phyloP scores from a whole-genome alignment of 2,329 filamentous ascomycete species.

The Claviceps fusiformis region DNA sequence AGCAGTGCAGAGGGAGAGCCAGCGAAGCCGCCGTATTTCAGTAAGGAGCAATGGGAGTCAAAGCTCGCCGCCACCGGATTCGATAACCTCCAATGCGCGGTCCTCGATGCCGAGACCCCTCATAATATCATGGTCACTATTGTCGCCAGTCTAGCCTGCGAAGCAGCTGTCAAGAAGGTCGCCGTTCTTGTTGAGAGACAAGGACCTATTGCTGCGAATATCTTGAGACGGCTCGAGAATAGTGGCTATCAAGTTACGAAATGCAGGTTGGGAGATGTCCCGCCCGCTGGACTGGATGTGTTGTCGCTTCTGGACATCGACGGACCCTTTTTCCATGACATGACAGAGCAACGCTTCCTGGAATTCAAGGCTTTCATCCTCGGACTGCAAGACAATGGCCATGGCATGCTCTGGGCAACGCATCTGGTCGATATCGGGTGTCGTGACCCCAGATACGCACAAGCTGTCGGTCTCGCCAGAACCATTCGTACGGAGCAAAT shows the following conservation, averaged over 20 bases:
- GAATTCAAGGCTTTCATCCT: constrained; percentile 4
- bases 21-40: background rate
- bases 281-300: background rate
- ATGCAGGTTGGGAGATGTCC: background rate
- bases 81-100: background rate
- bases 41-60: background rate
- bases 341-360: constrained; percentile 1
- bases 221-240: background rate
- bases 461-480: constrained; percentile 13
- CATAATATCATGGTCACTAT: background rate
- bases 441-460: constrained; percentile 14
- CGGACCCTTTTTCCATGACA: constrained; percentile 7
- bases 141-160: background rate
- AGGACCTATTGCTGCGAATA: background rate
- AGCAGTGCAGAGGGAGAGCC: background rate
- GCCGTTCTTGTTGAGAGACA: background rate
- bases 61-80: background rate
- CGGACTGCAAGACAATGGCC: background rate
- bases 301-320: background rate
- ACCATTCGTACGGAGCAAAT: constrained; percentile 15
- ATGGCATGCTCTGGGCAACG: constrained; percentile 18
- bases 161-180: background rate
- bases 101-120: background rate
- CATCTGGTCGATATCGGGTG: constrained; percentile 12
- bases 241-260: background rate